Evolutionary conservation across 2,329 filamentous ascomycete genomes (phyloP), one percentile per base, ranked within the genome.

Genomic region (Arthroderma sp.): DNA sequence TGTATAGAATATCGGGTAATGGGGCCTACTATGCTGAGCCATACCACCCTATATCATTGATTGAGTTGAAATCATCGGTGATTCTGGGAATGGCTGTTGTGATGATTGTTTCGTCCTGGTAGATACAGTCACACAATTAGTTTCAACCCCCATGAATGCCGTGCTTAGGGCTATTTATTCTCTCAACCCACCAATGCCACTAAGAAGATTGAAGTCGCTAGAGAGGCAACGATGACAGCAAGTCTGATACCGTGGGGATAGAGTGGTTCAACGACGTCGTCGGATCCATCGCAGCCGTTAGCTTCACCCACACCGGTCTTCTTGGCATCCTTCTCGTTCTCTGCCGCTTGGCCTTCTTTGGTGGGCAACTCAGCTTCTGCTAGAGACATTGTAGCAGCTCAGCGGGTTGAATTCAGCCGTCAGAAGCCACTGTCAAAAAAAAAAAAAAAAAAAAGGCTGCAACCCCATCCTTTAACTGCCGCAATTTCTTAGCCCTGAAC

Each of bases 21-120:
- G 10, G 4, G 22, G 29, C 33, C 3, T 39, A 36, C 36, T 45
- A 45, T n/a, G 36, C 43, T 33, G 29, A 11, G 9, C 22, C 30
- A 8, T 40, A 40, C 39, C 38, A 36, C 5, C 38, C 31, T 27
- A 37, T 22, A 42, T 36, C 10, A 22, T 36, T 38, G 66, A 7
- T 59, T 54, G 37, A 68, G 38, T 69, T 56, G 44, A 64, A 63
- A 9, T 60, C 50, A 38, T 61, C 49, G 2, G 61, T 60, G 43
- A 63, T 63, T 38, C 22, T 39, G 27, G 37, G 22, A 29, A 39
- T 28, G 6, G 60, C 58, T 6, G 57, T 59, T 22, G 57, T 54
- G 34, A 61, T 53, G 37, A 63, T 61, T 34, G 47, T 49, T 42
- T 40, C 29, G 38, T 49, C 45, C 47, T 49, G 32, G 36, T 29